phyloP scores from a whole-genome alignment of 1,139 yeast species.

The Pichia norvegensis region DNA sequence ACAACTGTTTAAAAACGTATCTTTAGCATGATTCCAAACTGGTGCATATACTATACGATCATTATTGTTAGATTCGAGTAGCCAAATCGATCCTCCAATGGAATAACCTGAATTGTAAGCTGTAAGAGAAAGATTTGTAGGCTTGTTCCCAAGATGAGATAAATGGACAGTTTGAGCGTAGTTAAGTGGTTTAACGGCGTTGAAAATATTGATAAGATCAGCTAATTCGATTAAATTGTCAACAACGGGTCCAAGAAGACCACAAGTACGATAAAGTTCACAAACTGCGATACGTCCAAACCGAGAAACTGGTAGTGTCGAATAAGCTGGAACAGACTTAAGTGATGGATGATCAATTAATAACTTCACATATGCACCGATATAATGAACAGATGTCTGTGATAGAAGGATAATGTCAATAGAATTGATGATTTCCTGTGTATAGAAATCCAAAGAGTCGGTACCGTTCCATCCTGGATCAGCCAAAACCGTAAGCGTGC shows the following conservation, averaged over 20 bases:
- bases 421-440: background rate
- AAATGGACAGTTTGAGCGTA: constrained; percentile 70
- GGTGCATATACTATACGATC: constrained; percentile 73
- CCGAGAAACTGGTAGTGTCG: constrained; percentile 83
- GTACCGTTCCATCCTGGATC: constrained; percentile 72
- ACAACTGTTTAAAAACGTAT: constrained; percentile 78
- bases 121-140: constrained; percentile 61
- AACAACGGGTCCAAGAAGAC: constrained; percentile 67
- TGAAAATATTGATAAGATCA: constrained; percentile 57
- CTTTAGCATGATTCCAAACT: constrained; percentile 92
- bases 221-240: constrained; percentile 55
- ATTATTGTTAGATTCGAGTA: constrained; percentile 64
- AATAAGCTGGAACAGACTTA: constrained; percentile 65
- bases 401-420: constrained; percentile 69
- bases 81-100: constrained; percentile 89
- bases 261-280: constrained; percentile 66
- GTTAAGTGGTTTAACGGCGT: constrained; percentile 51
- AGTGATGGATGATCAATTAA: constrained; percentile 59
- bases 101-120: constrained; percentile 92
- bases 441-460: constrained; percentile 6
- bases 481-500: constrained; percentile 44
- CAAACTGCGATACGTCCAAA: constrained; percentile 80
- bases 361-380: constrained; percentile 73
- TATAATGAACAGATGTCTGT: constrained; percentile 73
- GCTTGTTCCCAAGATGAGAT: constrained; percentile 32